Evolutionary conservation across 768 basidiomycete genomes (phyloP).

Genomic region (Stropharia rugosoannulata): DNA sequence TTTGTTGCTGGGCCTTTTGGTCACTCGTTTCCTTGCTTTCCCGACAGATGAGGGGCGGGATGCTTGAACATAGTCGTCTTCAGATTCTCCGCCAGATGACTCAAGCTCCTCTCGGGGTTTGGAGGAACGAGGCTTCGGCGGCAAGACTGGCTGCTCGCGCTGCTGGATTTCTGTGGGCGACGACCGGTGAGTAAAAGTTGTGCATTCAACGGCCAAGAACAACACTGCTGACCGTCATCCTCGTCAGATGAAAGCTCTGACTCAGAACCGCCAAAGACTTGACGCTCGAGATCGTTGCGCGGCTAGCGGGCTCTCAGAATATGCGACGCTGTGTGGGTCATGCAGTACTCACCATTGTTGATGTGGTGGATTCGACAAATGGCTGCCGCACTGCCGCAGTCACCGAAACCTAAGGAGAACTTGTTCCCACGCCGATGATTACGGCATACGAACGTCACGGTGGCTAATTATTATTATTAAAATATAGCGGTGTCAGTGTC

Average conservation of each 20-base stretch:
- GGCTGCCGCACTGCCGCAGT: neutral
- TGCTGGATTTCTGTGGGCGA: conserved; percentile 38
- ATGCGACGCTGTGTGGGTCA: neutral
- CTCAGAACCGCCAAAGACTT: conserved; percentile 82
- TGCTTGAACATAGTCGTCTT: conserved; percentile 48
- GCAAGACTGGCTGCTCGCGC: conserved; percentile 30
- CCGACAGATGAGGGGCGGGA: conserved; percentile 13
- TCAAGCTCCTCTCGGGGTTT: conserved; percentile 47
- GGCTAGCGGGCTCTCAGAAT: conserved; percentile 9
- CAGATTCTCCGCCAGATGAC: conserved; percentile 45
- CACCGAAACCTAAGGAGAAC: neutral
- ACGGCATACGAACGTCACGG: conserved; percentile 2
- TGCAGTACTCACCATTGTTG: conserved; percentile 20
- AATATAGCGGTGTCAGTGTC: too few relatives aligned
- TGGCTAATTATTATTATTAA: neutral
- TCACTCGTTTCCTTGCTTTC: conserved; percentile 33
- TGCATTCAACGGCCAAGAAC: neutral
- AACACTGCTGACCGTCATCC: conserved; percentile 46
- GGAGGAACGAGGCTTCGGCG: conserved; percentile 19
- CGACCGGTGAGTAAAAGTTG: neutral
- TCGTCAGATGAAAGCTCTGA: conserved; percentile 83
- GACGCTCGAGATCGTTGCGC: conserved; percentile 51
- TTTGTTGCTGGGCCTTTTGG: conserved; percentile 23
- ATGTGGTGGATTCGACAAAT: neutral
- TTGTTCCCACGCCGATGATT: conserved; percentile 1